phyloP scores from a whole-genome alignment of 2,329 filamentous ascomycete species.

The Nothopassalora personata region DNA sequence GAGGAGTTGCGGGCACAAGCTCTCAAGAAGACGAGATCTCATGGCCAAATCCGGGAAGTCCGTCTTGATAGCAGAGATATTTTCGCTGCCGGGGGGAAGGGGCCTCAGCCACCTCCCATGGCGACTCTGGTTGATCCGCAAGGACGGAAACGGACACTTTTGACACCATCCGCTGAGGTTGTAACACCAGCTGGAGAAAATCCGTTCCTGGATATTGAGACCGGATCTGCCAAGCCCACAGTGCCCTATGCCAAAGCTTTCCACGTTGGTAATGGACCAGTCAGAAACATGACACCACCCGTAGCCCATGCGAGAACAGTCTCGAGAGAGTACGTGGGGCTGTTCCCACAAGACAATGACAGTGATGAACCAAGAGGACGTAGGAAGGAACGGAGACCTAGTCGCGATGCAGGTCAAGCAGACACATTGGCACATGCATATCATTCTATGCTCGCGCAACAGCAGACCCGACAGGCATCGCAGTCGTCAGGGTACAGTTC shows the following conservation, averaged over 20 bases:
- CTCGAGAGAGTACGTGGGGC: constrained; percentile 5
- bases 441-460: constrained; percentile 22
- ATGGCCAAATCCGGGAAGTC: constrained; percentile 9
- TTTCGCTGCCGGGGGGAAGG: constrained; percentile 2
- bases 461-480: constrained; percentile 10
- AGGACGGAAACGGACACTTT: constrained; percentile 12
- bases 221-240: not conserved
- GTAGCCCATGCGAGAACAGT: not conserved
- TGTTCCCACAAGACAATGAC: not conserved
- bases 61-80: constrained; percentile 13
- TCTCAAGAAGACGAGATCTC: constrained; percentile 14
- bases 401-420: not conserved
- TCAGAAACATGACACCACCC: constrained; percentile 13
- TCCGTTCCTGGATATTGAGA: not conserved
- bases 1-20: constrained; percentile 29
- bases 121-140: constrained; percentile 17
- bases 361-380: constrained; percentile 18
- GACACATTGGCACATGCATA: constrained; percentile 19
- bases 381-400: not conserved
- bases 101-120: not conserved
- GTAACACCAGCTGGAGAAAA: not conserved
- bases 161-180: constrained; percentile 4
- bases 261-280: constrained; percentile 13
- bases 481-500: constrained; percentile 13
- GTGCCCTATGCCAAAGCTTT: constrained; percentile 6